A percentile compares a stretch with the other conserved stretches of the same genome.
phyloP scores from a whole-genome alignment of 169 alveolate genomes.

The Plasmodium knowlesi region DNA sequence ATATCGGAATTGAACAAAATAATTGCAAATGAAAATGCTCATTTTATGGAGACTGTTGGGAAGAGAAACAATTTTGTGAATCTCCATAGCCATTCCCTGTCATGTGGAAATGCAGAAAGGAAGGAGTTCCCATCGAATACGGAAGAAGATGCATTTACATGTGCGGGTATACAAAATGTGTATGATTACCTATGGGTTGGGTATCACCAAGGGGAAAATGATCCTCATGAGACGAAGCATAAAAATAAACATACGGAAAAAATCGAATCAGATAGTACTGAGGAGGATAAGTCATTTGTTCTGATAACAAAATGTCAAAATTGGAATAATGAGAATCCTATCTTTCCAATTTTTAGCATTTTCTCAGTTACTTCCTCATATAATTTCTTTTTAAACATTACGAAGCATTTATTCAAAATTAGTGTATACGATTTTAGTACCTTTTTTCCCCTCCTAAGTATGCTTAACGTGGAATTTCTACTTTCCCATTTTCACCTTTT shows the following conservation, averaged over 20 bases:
- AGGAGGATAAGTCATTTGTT: constrained; percentile 23
- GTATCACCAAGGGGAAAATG: not conserved
- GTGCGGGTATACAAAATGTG: not conserved
- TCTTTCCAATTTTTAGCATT: not conserved
- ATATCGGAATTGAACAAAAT: constrained; percentile 45
- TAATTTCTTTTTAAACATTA: constrained; percentile 38
- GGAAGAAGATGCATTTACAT: not conserved
- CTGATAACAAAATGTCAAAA: constrained; percentile 30
- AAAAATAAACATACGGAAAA: not conserved
- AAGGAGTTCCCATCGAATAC: not conserved
- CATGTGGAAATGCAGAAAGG: not conserved
- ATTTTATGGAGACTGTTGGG: constrained; percentile 5
- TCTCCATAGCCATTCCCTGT: not conserved
- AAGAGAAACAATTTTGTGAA: constrained; percentile 1
- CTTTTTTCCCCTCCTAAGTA: constrained; percentile 36
- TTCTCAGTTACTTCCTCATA: constrained; percentile 36
- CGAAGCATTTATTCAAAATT: constrained; percentile 47
- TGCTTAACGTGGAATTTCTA: constrained; percentile 24
- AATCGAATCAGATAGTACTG: not conserved
- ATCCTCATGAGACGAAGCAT: not conserved
- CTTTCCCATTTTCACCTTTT: constrained; percentile 44
- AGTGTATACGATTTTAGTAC: constrained; percentile 24
- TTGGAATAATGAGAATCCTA: not conserved
- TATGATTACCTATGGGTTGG: constrained; percentile 59
- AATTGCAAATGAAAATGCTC: constrained; percentile 24